Base-by-base conservation (phyloP, 768 basidiomycete species). In the Suillus paluster region DNA sequence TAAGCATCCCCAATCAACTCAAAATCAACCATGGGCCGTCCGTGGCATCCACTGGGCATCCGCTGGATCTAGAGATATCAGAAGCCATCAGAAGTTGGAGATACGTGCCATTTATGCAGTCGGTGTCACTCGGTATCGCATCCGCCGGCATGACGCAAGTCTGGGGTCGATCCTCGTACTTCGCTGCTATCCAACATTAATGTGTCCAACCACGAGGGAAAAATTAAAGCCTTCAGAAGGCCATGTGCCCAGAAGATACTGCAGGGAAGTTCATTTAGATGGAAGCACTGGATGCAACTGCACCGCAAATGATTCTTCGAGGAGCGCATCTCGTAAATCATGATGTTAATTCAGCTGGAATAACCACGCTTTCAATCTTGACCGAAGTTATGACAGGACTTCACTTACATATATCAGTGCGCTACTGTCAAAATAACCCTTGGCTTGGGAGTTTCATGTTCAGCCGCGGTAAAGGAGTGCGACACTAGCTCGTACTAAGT, bases 351-450 rank as follows among this genome's bases (percentile, higher is more conserved):
- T 33, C 50, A 52, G 11, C 50, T 52, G 50, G 5, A 30, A 33
- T 33, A 33, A 52, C 50, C 30, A 52, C 50, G 30, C 30, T 49
- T 4, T 33, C 30, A 52, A 52, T 34, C 30, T 52, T 52, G 52
- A 53, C 27, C 17, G 27, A 27, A 30, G 17, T 27, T 19, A 9
- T 48, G 23, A 49, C 48, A 48, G 9, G 25, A 48, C 25, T 27
- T 8, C 25, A 49, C 48, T 49, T 49, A 49, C 49, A 50, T n/a
- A 50, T 33, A 50, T 50, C 49, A 30, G 49, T 50, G 49, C 15
- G 8, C 23, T 15, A 30, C 49, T 50, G 49, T 50, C 49, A 50
- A 50, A 50, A n/a, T 9, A 44, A n/a, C 10, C 14, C 38, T 2
- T 14, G 27, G 27, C 9, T 19, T 30, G 30, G n/a, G 30, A 30